phyloP scores from a whole-genome alignment of 1,284 basidiomycete genomes.

The Sphagnurus paluster region DNA sequence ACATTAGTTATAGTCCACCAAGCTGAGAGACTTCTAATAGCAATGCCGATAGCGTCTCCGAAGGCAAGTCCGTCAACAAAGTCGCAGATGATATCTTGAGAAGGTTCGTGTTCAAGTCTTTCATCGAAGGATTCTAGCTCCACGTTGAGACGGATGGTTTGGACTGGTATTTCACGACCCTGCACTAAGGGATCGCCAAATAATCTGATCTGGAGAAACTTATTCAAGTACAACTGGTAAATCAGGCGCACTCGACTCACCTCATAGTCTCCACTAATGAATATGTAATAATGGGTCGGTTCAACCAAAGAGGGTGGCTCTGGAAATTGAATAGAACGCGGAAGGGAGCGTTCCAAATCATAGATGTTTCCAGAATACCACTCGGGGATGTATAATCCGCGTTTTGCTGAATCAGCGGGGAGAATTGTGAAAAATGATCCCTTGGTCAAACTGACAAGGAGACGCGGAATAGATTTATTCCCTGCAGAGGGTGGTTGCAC shows the following conservation, averaged over 20 bases:
- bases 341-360: slow-evolving; percentile 48
- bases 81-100: slow-evolving; percentile 59
- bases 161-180: slow-evolving; percentile 44
- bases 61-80: slow-evolving; percentile 71
- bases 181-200: slow-evolving; percentile 67
- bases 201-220: slow-evolving; percentile 58
- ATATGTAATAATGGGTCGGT: slow-evolving; percentile 52
- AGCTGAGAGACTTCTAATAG: slow-evolving; percentile 50
- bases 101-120: slow-evolving; percentile 38
- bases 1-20: slow-evolving; percentile 49
- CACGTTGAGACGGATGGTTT: slow-evolving; percentile 49
- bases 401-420: slow-evolving; percentile 32
- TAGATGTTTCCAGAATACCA: slow-evolving; percentile 83
- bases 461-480: slow-evolving; percentile 28
- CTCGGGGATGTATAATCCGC: slow-evolving; percentile 36
- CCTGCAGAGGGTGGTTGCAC: slow-evolving; percentile 45
- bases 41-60: slow-evolving; percentile 65
- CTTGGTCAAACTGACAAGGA: slow-evolving; percentile 52
- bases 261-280: slow-evolving; percentile 74
- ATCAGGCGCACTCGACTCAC: slow-evolving; percentile 32
- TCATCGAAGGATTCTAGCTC: slow-evolving; percentile 33
- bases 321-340: slow-evolving; percentile 52
- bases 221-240: slow-evolving; percentile 7
- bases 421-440: slow-evolving; percentile 70
- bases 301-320: slow-evolving; percentile 35